Base-by-base conservation (phyloP, 2,329 filamentous ascomycete genomes). In the Epichloe uncinata region DNA sequence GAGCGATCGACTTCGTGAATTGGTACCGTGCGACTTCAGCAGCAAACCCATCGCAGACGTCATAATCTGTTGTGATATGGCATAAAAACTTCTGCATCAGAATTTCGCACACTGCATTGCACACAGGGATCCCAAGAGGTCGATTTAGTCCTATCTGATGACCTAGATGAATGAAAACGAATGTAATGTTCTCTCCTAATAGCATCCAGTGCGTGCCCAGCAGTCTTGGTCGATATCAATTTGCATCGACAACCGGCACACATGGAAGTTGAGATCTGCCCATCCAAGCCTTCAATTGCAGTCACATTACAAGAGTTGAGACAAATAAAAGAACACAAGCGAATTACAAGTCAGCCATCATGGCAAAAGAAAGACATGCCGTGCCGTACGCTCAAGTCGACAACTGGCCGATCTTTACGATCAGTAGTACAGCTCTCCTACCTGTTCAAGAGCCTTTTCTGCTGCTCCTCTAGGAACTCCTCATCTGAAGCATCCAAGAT, bases 401-500 rank as follows among this genome's bases (percentile, higher is more conserved):
- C 33, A 16, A 16, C 26, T 12, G 22, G 3, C 12, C 15, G 16
- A 41, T 33, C 15, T 16, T 40, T 33, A 48, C 40, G 26, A 45
- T 33, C 34, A 16, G 33, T 18, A 22, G 20, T 13, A 33, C 13
- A 34, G 35, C 12, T n/a, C 43, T 43, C 54, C 60, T 62, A 72
- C 61, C 72, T 69, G 54, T 60, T 62, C 47, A 56, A 50, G 50
- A 61, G 54, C 59, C 64, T 68, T 59, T 67, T 69, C 58, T 72
- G 67, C 61, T 76, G 72, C 59, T 79, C 79, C 54, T 75, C 74
- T 47, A 80, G 65, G 57, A 78, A 84, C 64, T 97, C 91, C 66
- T 95, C 87, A 57, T 97, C 91, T 52, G 87, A 95, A 42, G 89
- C 91, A 70, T 96, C 89, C 43, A 97, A 80, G 56, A 97, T 90